phyloP scores from a whole-genome alignment of 345 rosid genomes.

The Adansonia digitata region DNA sequence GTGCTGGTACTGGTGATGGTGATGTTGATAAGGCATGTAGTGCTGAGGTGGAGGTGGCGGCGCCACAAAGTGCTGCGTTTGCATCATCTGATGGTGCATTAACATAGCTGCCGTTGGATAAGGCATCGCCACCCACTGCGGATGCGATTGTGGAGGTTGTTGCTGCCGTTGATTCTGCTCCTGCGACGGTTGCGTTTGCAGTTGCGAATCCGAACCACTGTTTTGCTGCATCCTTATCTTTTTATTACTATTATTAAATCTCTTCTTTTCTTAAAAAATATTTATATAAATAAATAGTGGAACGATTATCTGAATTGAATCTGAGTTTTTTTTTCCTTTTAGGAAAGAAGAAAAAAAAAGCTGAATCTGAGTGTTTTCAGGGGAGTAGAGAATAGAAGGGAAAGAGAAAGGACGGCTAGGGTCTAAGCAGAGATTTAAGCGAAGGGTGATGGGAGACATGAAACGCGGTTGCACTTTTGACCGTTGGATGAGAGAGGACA shows the following conservation, averaged over 20 bases:
- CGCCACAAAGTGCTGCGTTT: constrained; percentile 46
- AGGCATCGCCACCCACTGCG: constrained; percentile 71
- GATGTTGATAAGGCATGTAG: constrained; percentile 41
- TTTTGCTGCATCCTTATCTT: constrained; percentile 57
- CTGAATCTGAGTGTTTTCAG: not conserved
- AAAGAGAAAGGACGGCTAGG: constrained; percentile 20
- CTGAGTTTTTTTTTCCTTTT: not conserved
- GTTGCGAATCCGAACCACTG: constrained; percentile 40
- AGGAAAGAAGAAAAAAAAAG: not conserved
- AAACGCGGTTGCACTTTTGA: constrained; percentile 27
- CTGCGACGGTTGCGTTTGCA: constrained; percentile 19
- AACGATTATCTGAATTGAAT: constrained; percentile 2
- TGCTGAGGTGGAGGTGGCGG: constrained; percentile 51
- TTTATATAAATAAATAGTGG: not conserved
- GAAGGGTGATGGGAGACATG: constrained; percentile 18
- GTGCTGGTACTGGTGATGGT: constrained; percentile 27
- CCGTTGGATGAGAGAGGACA: constrained; percentile 25
- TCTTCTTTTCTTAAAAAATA: not conserved
- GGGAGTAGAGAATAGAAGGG: not conserved
- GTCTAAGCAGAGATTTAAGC: constrained; percentile 21
- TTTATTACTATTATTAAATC: not conserved
- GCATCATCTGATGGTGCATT: constrained; percentile 84
- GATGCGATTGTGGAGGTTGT: constrained; percentile 32
- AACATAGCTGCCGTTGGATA: constrained; percentile 72
- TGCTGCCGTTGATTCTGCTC: constrained; percentile 30